Evolutionary conservation across 208 protist genomes (phyloP).

Genomic region (Trypanosoma mega): DNA sequence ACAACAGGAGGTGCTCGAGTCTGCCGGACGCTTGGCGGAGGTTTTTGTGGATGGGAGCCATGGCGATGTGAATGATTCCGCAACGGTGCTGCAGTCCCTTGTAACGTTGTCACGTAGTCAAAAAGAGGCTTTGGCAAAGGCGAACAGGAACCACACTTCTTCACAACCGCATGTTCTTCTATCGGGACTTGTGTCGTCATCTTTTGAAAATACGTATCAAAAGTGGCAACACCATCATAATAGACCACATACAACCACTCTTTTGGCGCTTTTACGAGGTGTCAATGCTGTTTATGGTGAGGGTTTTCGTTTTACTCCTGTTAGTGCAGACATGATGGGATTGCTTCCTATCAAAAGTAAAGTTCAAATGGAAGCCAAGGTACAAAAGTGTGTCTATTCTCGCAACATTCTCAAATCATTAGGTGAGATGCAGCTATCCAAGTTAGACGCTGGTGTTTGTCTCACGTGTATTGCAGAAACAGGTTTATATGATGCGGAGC

Average conservation of each 20-base stretch:
- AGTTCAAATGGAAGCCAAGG: slow-evolving; percentile 85
- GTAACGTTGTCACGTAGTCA: slow-evolving; percentile 30
- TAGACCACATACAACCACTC: slow-evolving; percentile 37
- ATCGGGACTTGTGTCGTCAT: slow-evolving; percentile 10
- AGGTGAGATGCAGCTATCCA: slow-evolving; percentile 50
- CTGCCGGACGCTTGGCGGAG: slow-evolving; percentile 30
- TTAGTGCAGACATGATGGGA: slow-evolving; percentile 48
- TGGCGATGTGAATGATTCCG: slow-evolving; percentile 61
- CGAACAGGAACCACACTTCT: slow-evolving; percentile 8
- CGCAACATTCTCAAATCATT: slow-evolving; percentile 63
- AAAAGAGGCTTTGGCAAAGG: not conserved
- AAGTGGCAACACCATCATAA: slow-evolving; percentile 47
- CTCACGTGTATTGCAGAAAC: slow-evolving; percentile 65
- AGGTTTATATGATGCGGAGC: slow-evolving; percentile 79
- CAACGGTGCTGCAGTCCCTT: slow-evolving; percentile 62
- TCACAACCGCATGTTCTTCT: not conserved
- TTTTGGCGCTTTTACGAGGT: slow-evolving; percentile 67
- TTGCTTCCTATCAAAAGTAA: slow-evolving; percentile 80
- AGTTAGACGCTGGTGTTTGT: slow-evolving; percentile 77
- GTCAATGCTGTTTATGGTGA: slow-evolving; percentile 55
- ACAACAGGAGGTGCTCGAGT: slow-evolving; percentile 47
- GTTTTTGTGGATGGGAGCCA: slow-evolving; percentile 38
- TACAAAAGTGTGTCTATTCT: slow-evolving; percentile 71
- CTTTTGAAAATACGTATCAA: slow-evolving; percentile 48
- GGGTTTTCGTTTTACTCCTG: slow-evolving; percentile 55